Evolutionary conservation across 1,139 yeast genomes (phyloP).

Genomic region (Wickerhamomyces sp.): DNA sequence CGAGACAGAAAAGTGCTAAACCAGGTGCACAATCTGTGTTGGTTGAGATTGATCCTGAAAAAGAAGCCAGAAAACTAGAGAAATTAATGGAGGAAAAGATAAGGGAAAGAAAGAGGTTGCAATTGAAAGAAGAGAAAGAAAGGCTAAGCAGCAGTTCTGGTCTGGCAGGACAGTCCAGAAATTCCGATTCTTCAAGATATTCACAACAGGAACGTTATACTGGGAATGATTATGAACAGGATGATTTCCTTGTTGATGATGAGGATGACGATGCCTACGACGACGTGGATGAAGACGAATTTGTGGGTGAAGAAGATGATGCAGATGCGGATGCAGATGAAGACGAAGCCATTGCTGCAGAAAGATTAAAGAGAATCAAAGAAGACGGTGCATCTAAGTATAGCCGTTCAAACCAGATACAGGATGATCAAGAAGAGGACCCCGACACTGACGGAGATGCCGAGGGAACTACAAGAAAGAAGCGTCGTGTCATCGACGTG

Average conservation of each 20-base stretch:
- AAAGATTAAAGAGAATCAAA: conserved; percentile 58
- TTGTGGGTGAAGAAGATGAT: conserved; percentile 43
- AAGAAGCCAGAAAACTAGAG: conserved; percentile 76
- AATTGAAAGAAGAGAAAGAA: conserved; percentile 48
- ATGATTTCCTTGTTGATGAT: conserved; percentile 34
- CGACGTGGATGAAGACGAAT: conserved; percentile 36
- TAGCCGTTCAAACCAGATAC: not conserved
- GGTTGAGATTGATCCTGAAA: conserved; percentile 83
- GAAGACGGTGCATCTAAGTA: conserved; percentile 51
- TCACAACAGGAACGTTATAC: conserved; percentile 23
- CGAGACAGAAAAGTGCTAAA: conserved; percentile 51
- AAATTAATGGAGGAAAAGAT: conserved; percentile 69
- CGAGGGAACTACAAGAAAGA: conserved; percentile 29
- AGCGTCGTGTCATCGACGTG: conserved; percentile 53
- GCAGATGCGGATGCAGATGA: conserved; percentile 37
- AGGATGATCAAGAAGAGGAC: conserved; percentile 28
- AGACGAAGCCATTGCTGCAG: conserved; percentile 57
- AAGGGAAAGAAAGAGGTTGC: conserved; percentile 66
- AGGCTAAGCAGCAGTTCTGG: conserved; percentile 35
- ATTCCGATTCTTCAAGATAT: conserved; percentile 21
- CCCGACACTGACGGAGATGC: conserved; percentile 31
- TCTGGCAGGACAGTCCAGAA: conserved; percentile 14
- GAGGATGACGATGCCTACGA: conserved; percentile 32
- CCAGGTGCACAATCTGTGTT: conserved; percentile 63
- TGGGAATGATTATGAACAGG: conserved; percentile 34